phyloP scores from a whole-genome alignment of 768 basidiomycete genomes.

The Serpula lacrymans region DNA sequence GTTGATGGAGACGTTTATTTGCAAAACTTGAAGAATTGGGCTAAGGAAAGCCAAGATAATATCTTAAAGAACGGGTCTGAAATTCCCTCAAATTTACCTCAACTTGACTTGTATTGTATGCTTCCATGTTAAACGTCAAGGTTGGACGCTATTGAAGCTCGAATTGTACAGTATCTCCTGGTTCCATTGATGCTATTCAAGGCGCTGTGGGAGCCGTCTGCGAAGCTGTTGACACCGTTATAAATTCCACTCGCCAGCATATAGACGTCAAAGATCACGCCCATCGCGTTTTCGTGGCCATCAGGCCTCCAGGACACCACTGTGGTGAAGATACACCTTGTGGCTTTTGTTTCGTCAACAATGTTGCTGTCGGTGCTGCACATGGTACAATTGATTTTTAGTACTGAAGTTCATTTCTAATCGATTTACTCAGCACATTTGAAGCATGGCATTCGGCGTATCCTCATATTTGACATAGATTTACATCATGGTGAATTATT shows the following conservation, averaged over 20 bases:
- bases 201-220: slow-evolving; percentile 82
- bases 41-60: slow-evolving; percentile 55
- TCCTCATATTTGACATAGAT: slow-evolving; percentile 91
- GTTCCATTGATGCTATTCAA: slow-evolving; percentile 72
- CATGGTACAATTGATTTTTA: slow-evolving; percentile 56
- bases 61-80: slow-evolving; percentile 64
- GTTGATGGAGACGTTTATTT: slow-evolving; percentile 65
- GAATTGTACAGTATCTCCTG: slow-evolving; percentile 60
- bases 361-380: slow-evolving; percentile 85
- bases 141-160: background rate
- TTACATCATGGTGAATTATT: slow-evolving; percentile 70
- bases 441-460: slow-evolving; percentile 68
- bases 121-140: background rate
- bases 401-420: slow-evolving; percentile 1
- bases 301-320: slow-evolving; percentile 93
- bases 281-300: slow-evolving; percentile 70
- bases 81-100: slow-evolving; percentile 68
- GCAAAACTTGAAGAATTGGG: slow-evolving; percentile 59
- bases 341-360: slow-evolving; percentile 96
- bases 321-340: slow-evolving; percentile 87
- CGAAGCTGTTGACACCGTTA: slow-evolving; percentile 78
- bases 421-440: slow-evolving; percentile 72
- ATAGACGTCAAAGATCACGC: slow-evolving; percentile 10
- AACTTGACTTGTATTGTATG: slow-evolving; percentile 83
- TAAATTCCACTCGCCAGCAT: slow-evolving; percentile 23